Evolutionary conservation across 805 yeast genomes (phyloP), one percentile per base, ranked within the genome.

Genomic region (Schwanniomyces pseudopolymorphus): DNA sequence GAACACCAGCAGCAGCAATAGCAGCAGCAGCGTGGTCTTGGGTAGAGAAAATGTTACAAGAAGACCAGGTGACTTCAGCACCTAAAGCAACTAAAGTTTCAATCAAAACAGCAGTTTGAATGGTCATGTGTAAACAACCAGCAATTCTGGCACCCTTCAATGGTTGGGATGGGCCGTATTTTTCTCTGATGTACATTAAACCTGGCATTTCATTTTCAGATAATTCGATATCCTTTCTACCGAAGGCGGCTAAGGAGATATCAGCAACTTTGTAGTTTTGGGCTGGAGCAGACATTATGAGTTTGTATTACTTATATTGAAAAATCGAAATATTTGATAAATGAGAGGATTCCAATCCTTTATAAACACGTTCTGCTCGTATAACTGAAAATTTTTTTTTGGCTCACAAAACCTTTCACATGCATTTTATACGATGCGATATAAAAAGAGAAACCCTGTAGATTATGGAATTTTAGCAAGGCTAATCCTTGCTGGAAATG

Each of bases 1-100:
- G 98, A 51, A 92, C 95, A 79, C 99, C 99, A 59, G 97, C 75
- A 60, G 98, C 99, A 63, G 99, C 99, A 73, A 92, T 94, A 64
- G 98, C 98, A 67, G 99, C 97, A 64, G 99, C 98, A 61, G 98
- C 98, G 74, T 92, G 98, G 78, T 92, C 99, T 81, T 92, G 99
- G 59, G 99, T 92, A 62, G 98, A 91, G 86, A 89, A 92, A 66
- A 92, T 92, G 96, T 92, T 92, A 84, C 99, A 92, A 42, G 97
- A 89, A 55, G 97, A 83, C 99, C 99, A 92, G 67, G 99, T 94
- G 54, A 92, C 98, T 81, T 92, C 99, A 55, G 99, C 99, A 80
- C 99, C 99, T 63, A 92, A 83, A 57, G 96, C 96, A 65, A 83
- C 88, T 66, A 94, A 83, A 61, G 99, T 92, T 83, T 92, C 99